These are phyloP conservation scores for Zasmidium cellare DNA, from an alignment of 2,329 filamentous ascomycete species.

Conservation along the genomic window DNA sequence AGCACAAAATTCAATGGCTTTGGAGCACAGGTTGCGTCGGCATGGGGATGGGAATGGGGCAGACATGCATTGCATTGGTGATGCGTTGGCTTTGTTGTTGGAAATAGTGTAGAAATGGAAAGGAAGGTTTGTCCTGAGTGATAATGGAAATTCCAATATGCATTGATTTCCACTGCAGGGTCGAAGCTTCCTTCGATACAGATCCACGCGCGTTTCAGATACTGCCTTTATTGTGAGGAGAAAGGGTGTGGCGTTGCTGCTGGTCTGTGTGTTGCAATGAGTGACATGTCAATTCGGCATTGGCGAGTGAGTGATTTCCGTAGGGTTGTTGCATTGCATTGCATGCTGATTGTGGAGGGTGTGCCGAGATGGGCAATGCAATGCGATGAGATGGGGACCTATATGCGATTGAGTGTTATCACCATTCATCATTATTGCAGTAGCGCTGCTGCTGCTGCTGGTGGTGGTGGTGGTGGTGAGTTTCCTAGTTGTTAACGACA, in stretches of 20 bases:
- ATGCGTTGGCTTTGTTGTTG: too few relatives aligned
- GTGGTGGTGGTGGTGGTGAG: too few relatives aligned
- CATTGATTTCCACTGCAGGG: not conserved
- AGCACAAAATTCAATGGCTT: too few relatives aligned
- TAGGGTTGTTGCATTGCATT: not conserved
- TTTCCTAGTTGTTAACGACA: too few relatives aligned
- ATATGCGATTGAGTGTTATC: not conserved
- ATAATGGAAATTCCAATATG: not conserved
- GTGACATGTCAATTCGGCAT: not conserved
- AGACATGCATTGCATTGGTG: too few relatives aligned
- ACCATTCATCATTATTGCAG: too few relatives aligned
- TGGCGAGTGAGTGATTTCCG: slow-evolving; percentile 1
- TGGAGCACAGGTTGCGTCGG: too few relatives aligned
- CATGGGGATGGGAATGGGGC: too few relatives aligned
- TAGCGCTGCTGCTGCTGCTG: too few relatives aligned
- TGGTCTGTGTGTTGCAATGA: not conserved
- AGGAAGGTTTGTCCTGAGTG: too few relatives aligned
- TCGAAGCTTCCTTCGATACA: not conserved
- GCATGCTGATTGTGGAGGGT: not conserved
- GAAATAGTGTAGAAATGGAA: too few relatives aligned
- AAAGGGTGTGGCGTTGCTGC: not conserved
- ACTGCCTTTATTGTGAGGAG: not conserved
- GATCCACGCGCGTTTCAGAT: too few relatives aligned
- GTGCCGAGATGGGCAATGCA: not conserved
- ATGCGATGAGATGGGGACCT: not conserved